Evolutionary conservation across 768 basidiomycete genomes (phyloP).

Genomic region (Lactarius hengduanensis): DNA sequence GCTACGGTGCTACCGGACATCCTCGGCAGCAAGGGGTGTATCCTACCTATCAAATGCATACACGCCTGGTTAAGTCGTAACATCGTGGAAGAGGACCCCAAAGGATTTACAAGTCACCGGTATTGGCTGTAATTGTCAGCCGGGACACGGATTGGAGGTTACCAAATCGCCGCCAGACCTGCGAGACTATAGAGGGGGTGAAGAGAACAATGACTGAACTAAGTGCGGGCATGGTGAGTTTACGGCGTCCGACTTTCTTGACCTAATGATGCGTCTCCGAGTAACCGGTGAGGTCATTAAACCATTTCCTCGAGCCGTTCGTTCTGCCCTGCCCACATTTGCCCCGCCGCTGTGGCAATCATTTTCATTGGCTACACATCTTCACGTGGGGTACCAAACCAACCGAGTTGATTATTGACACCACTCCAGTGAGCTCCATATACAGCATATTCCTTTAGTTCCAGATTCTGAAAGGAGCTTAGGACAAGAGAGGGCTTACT

Average conservation of each 20-base stretch:
- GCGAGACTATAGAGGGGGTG: neutral
- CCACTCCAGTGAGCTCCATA: neutral
- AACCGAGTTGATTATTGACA: neutral
- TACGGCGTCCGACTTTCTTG: neutral
- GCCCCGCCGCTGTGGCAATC: neutral
- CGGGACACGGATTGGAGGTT: neutral
- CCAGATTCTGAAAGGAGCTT: slow-evolving; percentile 5
- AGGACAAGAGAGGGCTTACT: neutral
- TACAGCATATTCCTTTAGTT: neutral
- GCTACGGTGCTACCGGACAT: neutral
- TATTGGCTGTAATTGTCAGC: neutral
- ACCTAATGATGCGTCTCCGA: neutral
- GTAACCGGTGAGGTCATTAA: neutral
- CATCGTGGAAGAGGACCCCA: neutral
- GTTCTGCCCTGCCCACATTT: neutral
- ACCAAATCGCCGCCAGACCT: neutral
- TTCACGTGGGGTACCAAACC: neutral
- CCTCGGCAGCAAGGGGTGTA: neutral
- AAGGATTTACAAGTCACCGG: neutral
- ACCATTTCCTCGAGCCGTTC: neutral
- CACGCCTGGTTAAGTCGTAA: neutral
- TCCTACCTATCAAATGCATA: neutral
- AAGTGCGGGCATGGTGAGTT: neutral
- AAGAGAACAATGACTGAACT: neutral
- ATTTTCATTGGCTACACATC: neutral